phyloP scores from a whole-genome alignment of 1,284 basidiomycete genomes.

The Cystobasidium pallidum region DNA sequence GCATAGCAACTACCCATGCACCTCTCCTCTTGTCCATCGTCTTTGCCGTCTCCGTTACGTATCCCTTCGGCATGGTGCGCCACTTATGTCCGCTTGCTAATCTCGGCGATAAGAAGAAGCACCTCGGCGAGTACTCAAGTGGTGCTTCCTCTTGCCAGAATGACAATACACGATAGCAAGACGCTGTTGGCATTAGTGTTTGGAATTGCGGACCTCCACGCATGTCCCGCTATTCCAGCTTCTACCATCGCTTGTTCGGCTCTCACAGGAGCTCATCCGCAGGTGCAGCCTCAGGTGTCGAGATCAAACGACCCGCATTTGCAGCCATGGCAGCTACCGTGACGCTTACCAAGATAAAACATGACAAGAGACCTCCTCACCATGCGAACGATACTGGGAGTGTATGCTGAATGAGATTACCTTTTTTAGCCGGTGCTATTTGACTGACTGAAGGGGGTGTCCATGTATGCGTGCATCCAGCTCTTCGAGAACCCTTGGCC shows the following conservation, averaged over 20 bases:
- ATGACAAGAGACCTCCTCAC: constrained; percentile 38
- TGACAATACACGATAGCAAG: no score
- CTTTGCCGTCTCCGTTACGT: not conserved
- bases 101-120: constrained; percentile 1
- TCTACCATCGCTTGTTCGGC: constrained; percentile 18
- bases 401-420: constrained; percentile 8
- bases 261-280: not conserved
- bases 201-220: not conserved
- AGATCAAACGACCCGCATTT: not conserved
- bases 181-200: no score
- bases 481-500: constrained; percentile 40
- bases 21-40: no score
- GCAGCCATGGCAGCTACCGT: constrained; percentile 33
- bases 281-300: no score
- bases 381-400: constrained; percentile 35
- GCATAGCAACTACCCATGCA: not conserved
- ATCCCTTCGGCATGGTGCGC: not conserved
- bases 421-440: no score
- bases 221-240: constrained; percentile 21
- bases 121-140: not conserved
- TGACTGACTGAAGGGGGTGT: not conserved
- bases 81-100: not conserved
- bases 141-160: no score
- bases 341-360: constrained; percentile 23
- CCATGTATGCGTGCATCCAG: constrained; percentile 4